These are phyloP conservation scores for Talaromyces sp. DNA, from an alignment of 2,329 filamentous ascomycete species.

Conservation along the genomic window DNA sequence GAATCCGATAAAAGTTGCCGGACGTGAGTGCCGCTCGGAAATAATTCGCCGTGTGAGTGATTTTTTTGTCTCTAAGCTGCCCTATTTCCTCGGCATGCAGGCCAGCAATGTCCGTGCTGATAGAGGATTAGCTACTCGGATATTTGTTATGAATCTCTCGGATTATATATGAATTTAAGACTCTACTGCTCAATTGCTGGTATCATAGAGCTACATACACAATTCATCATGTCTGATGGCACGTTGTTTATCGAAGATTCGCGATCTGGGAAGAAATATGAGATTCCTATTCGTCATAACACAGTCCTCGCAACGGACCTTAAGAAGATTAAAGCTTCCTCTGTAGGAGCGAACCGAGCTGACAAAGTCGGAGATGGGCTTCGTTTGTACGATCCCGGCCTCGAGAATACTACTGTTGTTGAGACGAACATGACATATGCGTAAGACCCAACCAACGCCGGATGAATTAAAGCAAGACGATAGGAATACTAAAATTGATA, in stretches of 20 bases:
- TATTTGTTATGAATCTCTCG: neutral
- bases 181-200: neutral
- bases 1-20: neutral
- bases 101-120: neutral
- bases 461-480: neutral
- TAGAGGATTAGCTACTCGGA: neutral
- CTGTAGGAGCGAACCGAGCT: conserved; percentile 16
- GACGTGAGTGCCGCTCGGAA: neutral
- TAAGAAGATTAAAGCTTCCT: conserved; percentile 23
- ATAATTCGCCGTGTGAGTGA: neutral
- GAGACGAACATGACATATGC: conserved; percentile 29
- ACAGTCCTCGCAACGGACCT: conserved; percentile 26
- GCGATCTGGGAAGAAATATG: conserved; percentile 24
- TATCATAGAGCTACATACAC: neutral
- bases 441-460: conserved; percentile 19
- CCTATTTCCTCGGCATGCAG: neutral
- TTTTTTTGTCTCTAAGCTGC: neutral
- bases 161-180: neutral
- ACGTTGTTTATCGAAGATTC: conserved; percentile 24
- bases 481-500: neutral
- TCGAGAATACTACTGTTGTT: conserved; percentile 30
- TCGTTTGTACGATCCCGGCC: conserved; percentile 30
- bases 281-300: conserved; percentile 27
- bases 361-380: conserved; percentile 26
- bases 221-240: conserved; percentile 17